Conservation (phyloP, 2,329 filamentous ascomycete species). For the Alternaria brassicae region DNA sequence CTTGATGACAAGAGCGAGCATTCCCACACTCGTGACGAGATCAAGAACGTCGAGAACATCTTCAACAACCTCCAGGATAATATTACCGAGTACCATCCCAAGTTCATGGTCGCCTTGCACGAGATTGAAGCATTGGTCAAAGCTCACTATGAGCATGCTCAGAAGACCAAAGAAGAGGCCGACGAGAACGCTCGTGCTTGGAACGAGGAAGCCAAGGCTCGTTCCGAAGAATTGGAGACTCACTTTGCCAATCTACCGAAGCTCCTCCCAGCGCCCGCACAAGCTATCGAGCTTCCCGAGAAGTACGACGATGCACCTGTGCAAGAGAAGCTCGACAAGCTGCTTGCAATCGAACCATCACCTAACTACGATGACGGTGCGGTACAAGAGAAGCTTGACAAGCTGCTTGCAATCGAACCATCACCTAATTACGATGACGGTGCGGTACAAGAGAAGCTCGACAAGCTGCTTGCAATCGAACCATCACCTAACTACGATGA, state of each 20-base stretch:
- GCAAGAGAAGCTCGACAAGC: slow-evolving; percentile 62
- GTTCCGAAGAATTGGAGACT: slow-evolving; percentile 52
- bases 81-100: slow-evolving; percentile 82
- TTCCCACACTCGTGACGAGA: slow-evolving; percentile 79
- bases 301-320: slow-evolving; percentile 63
- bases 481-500: slow-evolving; percentile 48
- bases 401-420: slow-evolving; percentile 59
- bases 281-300: slow-evolving; percentile 51
- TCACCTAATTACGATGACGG: slow-evolving; percentile 51
- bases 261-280: slow-evolving; percentile 57
- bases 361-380: slow-evolving; percentile 53
- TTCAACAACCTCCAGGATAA: slow-evolving; percentile 80
- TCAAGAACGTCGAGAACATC: slow-evolving; percentile 74
- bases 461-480: slow-evolving; percentile 61
- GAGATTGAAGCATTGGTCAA: slow-evolving; percentile 84
- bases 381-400: slow-evolving; percentile 64
- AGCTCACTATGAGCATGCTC: slow-evolving; percentile 88
- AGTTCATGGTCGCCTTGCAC: slow-evolving; percentile 84
- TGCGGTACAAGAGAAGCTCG: slow-evolving; percentile 63
- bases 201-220: slow-evolving; percentile 54
- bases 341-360: slow-evolving; percentile 57
- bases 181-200: slow-evolving; percentile 53
- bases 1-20: slow-evolving; percentile 79
- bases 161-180: slow-evolving; percentile 60
- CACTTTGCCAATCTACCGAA: slow-evolving; percentile 54